Evolutionary conservation across 2,329 filamentous ascomycete genomes (phyloP).

Genomic region (Fusarium nodosum): DNA sequence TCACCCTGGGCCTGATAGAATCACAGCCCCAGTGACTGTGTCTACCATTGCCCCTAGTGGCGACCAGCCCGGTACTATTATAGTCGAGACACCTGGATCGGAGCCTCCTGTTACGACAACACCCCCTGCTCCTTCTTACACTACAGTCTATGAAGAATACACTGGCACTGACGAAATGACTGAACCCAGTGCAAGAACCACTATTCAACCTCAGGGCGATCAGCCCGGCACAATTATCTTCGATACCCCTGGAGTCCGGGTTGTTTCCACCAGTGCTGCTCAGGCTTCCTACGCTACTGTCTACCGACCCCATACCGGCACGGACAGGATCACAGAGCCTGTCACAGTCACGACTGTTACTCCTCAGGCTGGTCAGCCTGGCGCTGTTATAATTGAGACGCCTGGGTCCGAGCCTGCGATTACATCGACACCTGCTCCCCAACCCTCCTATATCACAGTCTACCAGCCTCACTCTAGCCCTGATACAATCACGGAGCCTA

Average conservation of each 20-base stretch:
- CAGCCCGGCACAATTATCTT: slow-evolving; percentile 36
- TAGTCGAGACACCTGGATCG: slow-evolving; percentile 33
- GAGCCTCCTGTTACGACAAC: slow-evolving; percentile 27
- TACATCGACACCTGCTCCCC: not conserved
- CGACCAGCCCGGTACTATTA: slow-evolving; percentile 30
- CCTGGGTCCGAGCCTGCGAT: slow-evolving; percentile 6
- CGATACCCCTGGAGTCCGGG: slow-evolving; percentile 26
- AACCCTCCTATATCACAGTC: slow-evolving; percentile 9
- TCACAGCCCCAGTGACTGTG: slow-evolving; percentile 27
- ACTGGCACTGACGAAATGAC: slow-evolving; percentile 31
- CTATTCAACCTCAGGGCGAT: slow-evolving; percentile 28
- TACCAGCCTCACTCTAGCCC: slow-evolving; percentile 10
- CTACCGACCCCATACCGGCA: slow-evolving; percentile 16
- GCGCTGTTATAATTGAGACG: slow-evolving; percentile 23
- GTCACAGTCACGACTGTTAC: slow-evolving; percentile 16
- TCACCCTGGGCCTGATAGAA: slow-evolving; percentile 23
- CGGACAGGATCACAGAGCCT: slow-evolving; percentile 13
- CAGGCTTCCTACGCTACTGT: slow-evolving; percentile 29
- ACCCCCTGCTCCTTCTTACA: slow-evolving; percentile 26
- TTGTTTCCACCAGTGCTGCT: slow-evolving; percentile 10
- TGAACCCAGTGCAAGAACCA: slow-evolving; percentile 15
- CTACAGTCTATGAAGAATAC: slow-evolving; percentile 29
- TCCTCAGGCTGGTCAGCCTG: slow-evolving; percentile 14
- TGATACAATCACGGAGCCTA: not conserved
- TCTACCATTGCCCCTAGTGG: slow-evolving; percentile 28